phyloP scores from a whole-genome alignment of 2,329 filamentous ascomycete species.

The Tricladium varicosporioides region DNA sequence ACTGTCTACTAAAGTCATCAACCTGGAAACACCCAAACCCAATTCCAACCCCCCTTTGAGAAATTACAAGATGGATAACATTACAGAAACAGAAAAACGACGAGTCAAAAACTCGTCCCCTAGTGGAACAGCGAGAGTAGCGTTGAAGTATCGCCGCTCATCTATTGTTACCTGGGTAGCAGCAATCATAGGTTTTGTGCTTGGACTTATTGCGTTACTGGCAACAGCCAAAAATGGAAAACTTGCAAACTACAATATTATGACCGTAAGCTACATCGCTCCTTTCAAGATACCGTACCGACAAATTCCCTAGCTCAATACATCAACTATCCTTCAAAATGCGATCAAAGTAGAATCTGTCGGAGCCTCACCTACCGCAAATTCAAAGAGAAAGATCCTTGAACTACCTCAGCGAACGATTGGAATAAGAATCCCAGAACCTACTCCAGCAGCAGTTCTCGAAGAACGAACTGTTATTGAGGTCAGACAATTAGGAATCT shows the following conservation, averaged over 20 bases:
- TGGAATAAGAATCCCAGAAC: neutral
- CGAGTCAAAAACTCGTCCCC: neutral
- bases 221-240: slow-evolving; percentile 5
- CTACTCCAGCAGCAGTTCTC: neutral
- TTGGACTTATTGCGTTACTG: slow-evolving; percentile 13
- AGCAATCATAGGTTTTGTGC: slow-evolving; percentile 15
- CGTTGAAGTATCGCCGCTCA: slow-evolving; percentile 1
- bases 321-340: slow-evolving; percentile 20
- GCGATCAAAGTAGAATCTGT: slow-evolving; percentile 15
- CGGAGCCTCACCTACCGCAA: neutral
- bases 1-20: too few relatives aligned
- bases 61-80: too few relatives aligned
- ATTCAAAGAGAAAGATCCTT: neutral
- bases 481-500: neutral
- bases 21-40: too few relatives aligned
- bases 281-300: neutral
- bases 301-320: slow-evolving; percentile 16
- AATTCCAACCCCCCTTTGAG: too few relatives aligned
- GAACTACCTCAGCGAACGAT: neutral
- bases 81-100: neutral
- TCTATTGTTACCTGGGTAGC: slow-evolving; percentile 9
- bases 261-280: neutral
- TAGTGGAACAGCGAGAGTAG: neutral
- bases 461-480: neutral
- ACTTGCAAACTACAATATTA: slow-evolving; percentile 10